phyloP scores from a whole-genome alignment of 768 basidiomycete genomes.

The Sporobolomyces roseus region DNA sequence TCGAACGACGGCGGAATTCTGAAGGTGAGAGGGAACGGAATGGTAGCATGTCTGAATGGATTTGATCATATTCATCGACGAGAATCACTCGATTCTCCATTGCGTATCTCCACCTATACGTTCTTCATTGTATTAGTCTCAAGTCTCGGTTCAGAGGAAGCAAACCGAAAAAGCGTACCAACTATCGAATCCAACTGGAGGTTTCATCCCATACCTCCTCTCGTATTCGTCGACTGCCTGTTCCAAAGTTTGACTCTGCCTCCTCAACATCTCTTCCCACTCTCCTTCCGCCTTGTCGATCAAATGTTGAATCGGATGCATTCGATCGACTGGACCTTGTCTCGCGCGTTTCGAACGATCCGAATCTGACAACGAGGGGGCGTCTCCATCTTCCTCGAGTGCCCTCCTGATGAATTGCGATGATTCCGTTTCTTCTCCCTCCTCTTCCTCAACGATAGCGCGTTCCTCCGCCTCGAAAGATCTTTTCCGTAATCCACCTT shows the following conservation, averaged over 20 bases:
- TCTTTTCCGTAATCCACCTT: neutral
- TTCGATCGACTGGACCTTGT: neutral
- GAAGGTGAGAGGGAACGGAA: conserved; percentile 51
- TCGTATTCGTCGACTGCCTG: conserved; percentile 79
- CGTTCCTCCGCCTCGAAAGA: neutral
- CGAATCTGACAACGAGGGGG: neutral
- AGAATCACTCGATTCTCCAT: conserved; percentile 67
- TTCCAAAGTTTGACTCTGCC: conserved; percentile 72
- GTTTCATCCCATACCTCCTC: conserved; percentile 66
- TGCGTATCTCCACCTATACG: conserved; percentile 38
- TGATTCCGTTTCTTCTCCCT: neutral
- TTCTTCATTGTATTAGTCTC: too few relatives aligned
- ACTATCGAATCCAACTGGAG: conserved; percentile 81
- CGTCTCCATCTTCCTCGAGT: neutral
- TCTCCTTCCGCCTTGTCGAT: conserved; percentile 49
- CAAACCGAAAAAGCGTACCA: too few relatives aligned
- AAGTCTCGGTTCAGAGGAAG: too few relatives aligned
- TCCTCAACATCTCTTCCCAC: conserved; percentile 57
- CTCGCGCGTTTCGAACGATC: neutral
- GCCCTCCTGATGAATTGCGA: conserved; percentile 2
- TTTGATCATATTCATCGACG: conserved; percentile 71
- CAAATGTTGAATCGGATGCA: conserved; percentile 55
- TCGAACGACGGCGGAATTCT: conserved; percentile 31
- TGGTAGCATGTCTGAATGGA: conserved; percentile 51
- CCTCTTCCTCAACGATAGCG: neutral